Conservation (phyloP, 768 basidiomycete species). For the Ramaria rubella region DNA sequence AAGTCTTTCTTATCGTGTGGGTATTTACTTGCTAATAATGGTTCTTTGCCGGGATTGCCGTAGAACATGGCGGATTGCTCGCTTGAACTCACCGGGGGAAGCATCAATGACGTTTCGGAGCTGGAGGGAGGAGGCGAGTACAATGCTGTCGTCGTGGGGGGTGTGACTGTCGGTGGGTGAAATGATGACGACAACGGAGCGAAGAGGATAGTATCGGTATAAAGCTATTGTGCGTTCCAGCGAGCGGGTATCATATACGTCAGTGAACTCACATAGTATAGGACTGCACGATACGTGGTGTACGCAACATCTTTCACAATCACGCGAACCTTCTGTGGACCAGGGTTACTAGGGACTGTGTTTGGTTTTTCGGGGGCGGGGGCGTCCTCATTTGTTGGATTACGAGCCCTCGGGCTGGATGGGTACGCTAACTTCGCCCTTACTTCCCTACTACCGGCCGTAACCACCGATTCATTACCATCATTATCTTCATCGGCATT, state of each 20-base stretch:
- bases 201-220: constrained; percentile 79
- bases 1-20: constrained; percentile 6
- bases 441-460: constrained; percentile 19
- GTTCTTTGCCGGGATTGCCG: constrained; percentile 1
- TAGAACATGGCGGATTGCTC: background rate
- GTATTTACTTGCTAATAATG: constrained; percentile 1
- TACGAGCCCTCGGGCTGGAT: constrained; percentile 30
- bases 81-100: background rate
- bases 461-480: constrained; percentile 1
- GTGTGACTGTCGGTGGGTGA: constrained; percentile 18
- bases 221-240: constrained; percentile 56
- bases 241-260: background rate
- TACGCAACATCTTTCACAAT: constrained; percentile 54
- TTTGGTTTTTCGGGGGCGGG: constrained; percentile 1
- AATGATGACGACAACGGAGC: constrained; percentile 78
- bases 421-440: constrained; percentile 32
- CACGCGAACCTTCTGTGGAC: constrained; percentile 48
- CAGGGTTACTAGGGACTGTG: constrained; percentile 15
- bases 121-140: constrained; percentile 2
- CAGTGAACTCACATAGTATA: constrained; percentile 77
- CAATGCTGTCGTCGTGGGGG: constrained; percentile 9
- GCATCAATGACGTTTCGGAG: constrained; percentile 5
- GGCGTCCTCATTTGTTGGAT: constrained; percentile 9
- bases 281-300: constrained; percentile 54
- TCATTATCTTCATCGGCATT: constrained; percentile 18